Base-by-base conservation (phyloP, 2,329 filamentous ascomycete genomes). In the Geosmithia flava region DNA sequence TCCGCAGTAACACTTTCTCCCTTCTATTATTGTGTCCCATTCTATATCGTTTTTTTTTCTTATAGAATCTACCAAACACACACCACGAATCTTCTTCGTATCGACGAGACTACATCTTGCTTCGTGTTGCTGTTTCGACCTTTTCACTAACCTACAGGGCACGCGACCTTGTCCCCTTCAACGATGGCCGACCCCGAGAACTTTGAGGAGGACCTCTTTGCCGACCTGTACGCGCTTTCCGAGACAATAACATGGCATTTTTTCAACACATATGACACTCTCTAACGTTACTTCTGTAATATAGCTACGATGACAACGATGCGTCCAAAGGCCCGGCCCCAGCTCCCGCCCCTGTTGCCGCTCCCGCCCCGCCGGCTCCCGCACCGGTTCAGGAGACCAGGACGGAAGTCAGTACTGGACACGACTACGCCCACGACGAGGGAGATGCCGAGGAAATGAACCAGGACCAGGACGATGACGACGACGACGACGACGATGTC, bases 191-290 rank as follows among this genome's bases (percentile, higher is more conserved):
- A 93, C 59, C 72, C 77, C 47, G 86, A 90, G 60, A 86, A 87
- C 56, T 82, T 88, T 56, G 89, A 95, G 57, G 90, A 95, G 61
- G 89, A 95, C 75, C 85, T 95, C 68, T 95, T 95, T 67, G 89
- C 89, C 59, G 90, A 95, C 69, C 79, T 95, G 89, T 95, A 73
- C 69, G 87, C 33, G 23, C 56, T 17, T 20, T 41, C 23, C n/a
- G 44, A 27, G 23, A 27, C 23, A 27, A 11, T 16, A n/a, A 37
- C n/a, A 11, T 13, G 45, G 7, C n/a, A 17, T 42, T 42, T 42
- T 42, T 42, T 3, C 41, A 3, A n/a, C 41, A 3, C 17, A 3
- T 19, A 8, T n/a, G 41, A 10, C 10, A 20, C 33, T 3, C 3
- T 17, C 42, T 16, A 45, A 15, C 41, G 8, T 29, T 17, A 49